phyloP scores from a whole-genome alignment of 768 basidiomycete genomes.

The Lactarius indigo region DNA sequence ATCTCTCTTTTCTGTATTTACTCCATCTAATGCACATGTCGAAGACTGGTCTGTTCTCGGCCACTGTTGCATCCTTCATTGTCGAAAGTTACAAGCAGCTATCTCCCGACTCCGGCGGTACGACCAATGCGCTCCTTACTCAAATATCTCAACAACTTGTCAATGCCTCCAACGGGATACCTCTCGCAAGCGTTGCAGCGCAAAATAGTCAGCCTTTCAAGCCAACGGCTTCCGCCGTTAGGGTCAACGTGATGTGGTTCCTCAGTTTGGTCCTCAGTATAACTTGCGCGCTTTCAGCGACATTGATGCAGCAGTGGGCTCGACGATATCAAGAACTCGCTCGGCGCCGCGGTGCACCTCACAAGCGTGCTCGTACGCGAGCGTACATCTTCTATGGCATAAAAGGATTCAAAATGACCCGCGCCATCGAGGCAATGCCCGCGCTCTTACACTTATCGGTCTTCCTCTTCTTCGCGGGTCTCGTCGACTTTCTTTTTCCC shows the following conservation, averaged over 20 bases:
- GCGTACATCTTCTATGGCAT: neutral
- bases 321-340: neutral
- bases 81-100: too few species aligned
- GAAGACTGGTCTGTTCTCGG: too few species aligned
- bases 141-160: too few species aligned
- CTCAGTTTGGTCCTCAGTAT: slow-evolving; percentile 15
- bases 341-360: neutral
- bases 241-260: slow-evolving; percentile 14
- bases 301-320: neutral
- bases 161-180: too few species aligned
- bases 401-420: neutral
- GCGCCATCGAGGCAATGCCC: neutral
- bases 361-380: neutral
- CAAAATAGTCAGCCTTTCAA: too few species aligned
- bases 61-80: too few species aligned
- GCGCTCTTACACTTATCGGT: slow-evolving; percentile 5
- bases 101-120: too few species aligned
- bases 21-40: too few species aligned
- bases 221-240: neutral
- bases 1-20: too few species aligned
- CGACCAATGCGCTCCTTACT: too few species aligned
- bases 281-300: neutral
- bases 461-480: slow-evolving; percentile 10
- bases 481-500: slow-evolving; percentile 12
- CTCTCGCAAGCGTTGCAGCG: too few species aligned